These are phyloP conservation scores for Climacium dendroides DNA, from an alignment of 225 moss, liverwort and hornwort genomes.

Conservation along the genomic window DNA sequence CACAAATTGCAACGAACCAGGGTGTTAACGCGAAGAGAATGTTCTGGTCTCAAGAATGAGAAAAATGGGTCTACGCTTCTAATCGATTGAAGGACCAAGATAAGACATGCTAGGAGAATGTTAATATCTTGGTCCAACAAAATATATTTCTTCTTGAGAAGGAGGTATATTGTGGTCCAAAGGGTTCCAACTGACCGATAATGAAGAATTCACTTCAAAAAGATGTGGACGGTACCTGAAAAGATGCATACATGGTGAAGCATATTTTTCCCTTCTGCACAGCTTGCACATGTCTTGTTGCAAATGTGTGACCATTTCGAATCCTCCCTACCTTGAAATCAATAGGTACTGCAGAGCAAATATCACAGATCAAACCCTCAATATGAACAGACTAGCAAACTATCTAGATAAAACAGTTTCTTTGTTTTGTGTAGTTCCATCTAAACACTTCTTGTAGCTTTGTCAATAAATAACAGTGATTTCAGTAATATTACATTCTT, in stretches of 20 bases:
- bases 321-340: slow-evolving; percentile 53
- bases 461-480: background rate
- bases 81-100: background rate
- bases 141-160: background rate
- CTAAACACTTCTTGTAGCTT: background rate
- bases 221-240: slow-evolving; percentile 37
- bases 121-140: background rate
- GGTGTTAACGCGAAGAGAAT: background rate
- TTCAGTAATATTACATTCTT: background rate
- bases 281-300: slow-evolving; percentile 69
- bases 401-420: background rate
- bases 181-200: background rate
- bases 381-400: background rate
- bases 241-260: slow-evolving; percentile 70
- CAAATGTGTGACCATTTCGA: slow-evolving; percentile 56
- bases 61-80: background rate
- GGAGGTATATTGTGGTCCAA: background rate
- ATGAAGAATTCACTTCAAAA: background rate
- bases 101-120: background rate
- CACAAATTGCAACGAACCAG: background rate
- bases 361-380: background rate
- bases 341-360: slow-evolving; percentile 33
- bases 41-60: background rate
- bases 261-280: slow-evolving; percentile 48
- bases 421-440: background rate